Conservation (phyloP, 2,329 filamentous ascomycete species). For the Aspergillus ibericus region DNA sequence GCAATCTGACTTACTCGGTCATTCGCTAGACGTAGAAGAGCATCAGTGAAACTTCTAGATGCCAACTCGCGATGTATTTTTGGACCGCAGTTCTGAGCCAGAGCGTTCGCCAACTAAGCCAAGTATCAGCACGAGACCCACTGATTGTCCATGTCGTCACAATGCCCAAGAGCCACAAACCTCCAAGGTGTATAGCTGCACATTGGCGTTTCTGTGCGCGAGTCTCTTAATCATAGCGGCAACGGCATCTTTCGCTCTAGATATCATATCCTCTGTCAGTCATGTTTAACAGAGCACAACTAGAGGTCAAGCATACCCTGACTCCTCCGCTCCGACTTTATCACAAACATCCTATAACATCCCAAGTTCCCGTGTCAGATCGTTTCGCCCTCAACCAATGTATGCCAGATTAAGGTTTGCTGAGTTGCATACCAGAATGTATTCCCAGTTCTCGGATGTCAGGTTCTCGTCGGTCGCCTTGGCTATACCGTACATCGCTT, state of each 20-base stretch:
- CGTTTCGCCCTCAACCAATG: slow-evolving; percentile 3
- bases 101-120: slow-evolving; percentile 77
- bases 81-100: slow-evolving; percentile 88
- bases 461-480: slow-evolving; percentile 97
- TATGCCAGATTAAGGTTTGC: background rate
- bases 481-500: slow-evolving; percentile 46
- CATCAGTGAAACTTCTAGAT: slow-evolving; percentile 90
- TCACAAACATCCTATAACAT: slow-evolving; percentile 58
- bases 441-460: slow-evolving; percentile 79
- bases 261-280: background rate
- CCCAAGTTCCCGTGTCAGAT: slow-evolving; percentile 17
- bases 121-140: slow-evolving; percentile 6
- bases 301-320: slow-evolving; percentile 36
- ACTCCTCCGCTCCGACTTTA: slow-evolving; percentile 54
- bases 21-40: slow-evolving; percentile 82
- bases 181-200: slow-evolving; percentile 92
- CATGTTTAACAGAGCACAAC: background rate
- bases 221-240: slow-evolving; percentile 88
- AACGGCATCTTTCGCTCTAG: slow-evolving; percentile 75
- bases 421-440: slow-evolving; percentile 55
- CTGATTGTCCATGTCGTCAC: background rate
- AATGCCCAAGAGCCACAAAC: slow-evolving; percentile 41
- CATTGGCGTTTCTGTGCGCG: slow-evolving; percentile 91
- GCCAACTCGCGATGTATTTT: slow-evolving; percentile 86
- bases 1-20: slow-evolving; percentile 60